These are phyloP conservation scores for Scutellaria barbata DNA, from an alignment of 257 asterid genomes.

Conservation along the genomic window DNA sequence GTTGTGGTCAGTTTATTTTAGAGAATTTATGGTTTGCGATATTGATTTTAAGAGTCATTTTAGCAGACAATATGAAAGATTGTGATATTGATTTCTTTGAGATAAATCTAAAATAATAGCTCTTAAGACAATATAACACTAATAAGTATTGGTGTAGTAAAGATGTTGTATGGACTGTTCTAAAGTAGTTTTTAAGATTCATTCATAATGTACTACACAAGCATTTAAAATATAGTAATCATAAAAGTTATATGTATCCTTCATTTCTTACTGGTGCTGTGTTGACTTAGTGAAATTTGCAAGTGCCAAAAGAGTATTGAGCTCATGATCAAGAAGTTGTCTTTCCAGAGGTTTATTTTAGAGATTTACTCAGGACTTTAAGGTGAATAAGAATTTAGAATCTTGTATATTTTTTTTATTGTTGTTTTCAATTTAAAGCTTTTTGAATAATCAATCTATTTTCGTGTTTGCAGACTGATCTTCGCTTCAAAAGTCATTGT, in stretches of 20 bases:
- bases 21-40: too few species aligned
- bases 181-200: too few species aligned
- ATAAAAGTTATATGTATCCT: not conserved
- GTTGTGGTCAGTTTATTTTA: too few species aligned
- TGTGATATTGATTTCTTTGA: too few species aligned
- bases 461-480: conserved; percentile 63
- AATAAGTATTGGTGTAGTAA: not conserved
- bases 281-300: too few species aligned
- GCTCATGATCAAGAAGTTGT: too few species aligned
- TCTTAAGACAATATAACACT: not conserved
- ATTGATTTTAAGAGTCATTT: too few species aligned
- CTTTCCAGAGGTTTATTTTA: too few species aligned
- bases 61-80: too few species aligned
- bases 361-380: too few species aligned
- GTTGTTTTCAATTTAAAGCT: not conserved
- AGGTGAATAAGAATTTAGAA: not conserved
- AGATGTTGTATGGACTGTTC: not conserved
- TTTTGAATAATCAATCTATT: not conserved
- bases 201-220: not conserved
- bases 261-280: not conserved
- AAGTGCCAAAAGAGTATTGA: too few species aligned
- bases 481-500: conserved; percentile 83
- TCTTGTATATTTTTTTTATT: not conserved
- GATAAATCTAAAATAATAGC: too few species aligned
- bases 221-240: not conserved